Percentiles rank a stretch among this genome's conserved stretches.
Conservation (phyloP, 306 rosid species). For the Leucaena leucocephala region DNA sequence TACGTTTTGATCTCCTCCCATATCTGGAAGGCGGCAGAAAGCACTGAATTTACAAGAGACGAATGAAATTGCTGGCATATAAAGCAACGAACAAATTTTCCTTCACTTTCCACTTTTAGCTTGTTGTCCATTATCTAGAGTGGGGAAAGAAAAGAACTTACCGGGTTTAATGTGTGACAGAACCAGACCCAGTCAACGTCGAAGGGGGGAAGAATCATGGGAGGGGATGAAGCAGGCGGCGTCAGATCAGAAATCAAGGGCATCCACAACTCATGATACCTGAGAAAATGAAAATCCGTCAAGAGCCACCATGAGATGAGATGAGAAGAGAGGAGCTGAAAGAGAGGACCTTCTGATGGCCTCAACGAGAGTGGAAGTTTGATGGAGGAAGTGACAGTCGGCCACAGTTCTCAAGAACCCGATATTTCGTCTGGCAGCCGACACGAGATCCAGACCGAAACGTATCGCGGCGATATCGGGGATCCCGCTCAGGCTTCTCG, state of each 20-base stretch:
- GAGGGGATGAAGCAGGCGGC: slow-evolving; percentile 44
- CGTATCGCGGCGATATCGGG: slow-evolving; percentile 49
- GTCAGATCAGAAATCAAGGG: slow-evolving; percentile 87
- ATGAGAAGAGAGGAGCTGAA: not conserved
- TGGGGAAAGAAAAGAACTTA: slow-evolving; percentile 8
- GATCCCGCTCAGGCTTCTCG: slow-evolving; percentile 54
- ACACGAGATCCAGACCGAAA: slow-evolving; percentile 69
- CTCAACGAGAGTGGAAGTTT: slow-evolving; percentile 47
- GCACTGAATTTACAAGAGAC: not conserved
- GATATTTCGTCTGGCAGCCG: slow-evolving; percentile 70
- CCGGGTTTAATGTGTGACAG: slow-evolving; percentile 81
- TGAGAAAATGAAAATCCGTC: slow-evolving; percentile 35
- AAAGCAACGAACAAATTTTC: not conserved
- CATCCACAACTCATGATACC: slow-evolving; percentile 88
- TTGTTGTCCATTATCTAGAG: not conserved
- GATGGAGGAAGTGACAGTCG: slow-evolving; percentile 66
- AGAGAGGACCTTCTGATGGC: slow-evolving; percentile 69
- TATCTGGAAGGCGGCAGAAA: not conserved
- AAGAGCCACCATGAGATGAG: slow-evolving; percentile 30
- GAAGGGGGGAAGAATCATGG: slow-evolving; percentile 74
- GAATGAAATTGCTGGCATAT: not conserved
- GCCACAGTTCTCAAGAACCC: slow-evolving; percentile 56
- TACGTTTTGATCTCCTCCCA: not conserved
- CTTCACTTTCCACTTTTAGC: not conserved
- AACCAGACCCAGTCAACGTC: slow-evolving; percentile 98